Percentiles rank a stretch among this genome's conserved stretches.
phyloP scores from a whole-genome alignment of 495 filamentous ascomycete genomes.

The Aspergillus baeticus region DNA sequence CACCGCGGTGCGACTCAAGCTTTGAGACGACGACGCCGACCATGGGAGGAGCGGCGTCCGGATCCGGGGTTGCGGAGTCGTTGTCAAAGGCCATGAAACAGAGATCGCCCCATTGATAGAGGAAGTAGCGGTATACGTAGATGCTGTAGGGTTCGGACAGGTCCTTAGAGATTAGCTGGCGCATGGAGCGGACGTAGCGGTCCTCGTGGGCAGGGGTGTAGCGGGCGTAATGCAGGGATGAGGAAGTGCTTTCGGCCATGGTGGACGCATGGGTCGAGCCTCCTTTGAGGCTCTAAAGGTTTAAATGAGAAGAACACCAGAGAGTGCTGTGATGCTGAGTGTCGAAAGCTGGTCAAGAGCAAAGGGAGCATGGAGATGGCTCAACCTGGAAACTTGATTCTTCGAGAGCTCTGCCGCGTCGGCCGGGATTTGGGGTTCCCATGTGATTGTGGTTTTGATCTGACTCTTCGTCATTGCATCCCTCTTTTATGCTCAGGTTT shows the following conservation, averaged over 20 bases:
- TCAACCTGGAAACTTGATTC: neutral
- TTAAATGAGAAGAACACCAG: neutral
- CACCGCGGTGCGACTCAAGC: conserved; percentile 80
- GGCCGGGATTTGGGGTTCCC: neutral
- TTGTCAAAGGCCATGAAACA: conserved; percentile 86
- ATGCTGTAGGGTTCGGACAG: conserved; percentile 99
- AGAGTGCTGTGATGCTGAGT: no score
- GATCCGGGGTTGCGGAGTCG: conserved; percentile 1
- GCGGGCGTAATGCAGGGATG: conserved; percentile 71
- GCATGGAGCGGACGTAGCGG: conserved; percentile 80
- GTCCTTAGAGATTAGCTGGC: conserved; percentile 92
- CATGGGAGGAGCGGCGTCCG: conserved; percentile 37
- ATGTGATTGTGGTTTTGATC: no score
- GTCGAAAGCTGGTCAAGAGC: no score
- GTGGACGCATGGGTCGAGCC: conserved; percentile 33
- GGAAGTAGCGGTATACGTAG: conserved; percentile 98
- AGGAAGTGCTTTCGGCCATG: neutral
- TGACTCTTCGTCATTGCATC: no score
- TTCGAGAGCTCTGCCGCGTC: neutral
- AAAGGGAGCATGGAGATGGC: no score
- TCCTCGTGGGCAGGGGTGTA: conserved; percentile 79
- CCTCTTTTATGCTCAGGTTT: no score
- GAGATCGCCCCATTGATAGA: conserved; percentile 96
- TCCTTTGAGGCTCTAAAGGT: conserved; percentile 12
- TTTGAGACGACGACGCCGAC: conserved; percentile 96